phyloP scores from a whole-genome alignment of 1,139 yeast genomes.

The Candida sp. region DNA sequence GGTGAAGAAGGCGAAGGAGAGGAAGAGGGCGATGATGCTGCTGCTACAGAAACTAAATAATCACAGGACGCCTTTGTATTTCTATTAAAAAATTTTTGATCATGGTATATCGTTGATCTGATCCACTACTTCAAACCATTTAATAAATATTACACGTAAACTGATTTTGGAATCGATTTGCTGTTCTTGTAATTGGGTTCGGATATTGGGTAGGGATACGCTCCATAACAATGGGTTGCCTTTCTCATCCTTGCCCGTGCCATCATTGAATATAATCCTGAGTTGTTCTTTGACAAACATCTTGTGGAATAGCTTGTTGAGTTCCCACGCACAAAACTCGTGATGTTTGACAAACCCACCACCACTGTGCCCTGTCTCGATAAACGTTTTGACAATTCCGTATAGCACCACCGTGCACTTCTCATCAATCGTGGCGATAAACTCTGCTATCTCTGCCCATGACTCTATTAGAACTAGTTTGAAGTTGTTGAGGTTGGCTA shows the following conservation, averaged over 20 bases:
- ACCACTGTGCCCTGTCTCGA: slow-evolving; percentile 8
- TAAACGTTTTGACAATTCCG: slow-evolving; percentile 12
- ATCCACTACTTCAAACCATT: slow-evolving; percentile 11
- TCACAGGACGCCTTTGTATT: neutral
- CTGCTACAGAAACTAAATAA: slow-evolving; percentile 12
- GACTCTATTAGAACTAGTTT: slow-evolving; percentile 12
- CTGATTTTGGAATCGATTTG: neutral
- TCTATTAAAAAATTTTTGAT: neutral
- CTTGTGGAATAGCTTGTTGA: slow-evolving; percentile 12
- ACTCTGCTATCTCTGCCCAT: slow-evolving; percentile 13
- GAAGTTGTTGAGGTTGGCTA: slow-evolving; percentile 5
- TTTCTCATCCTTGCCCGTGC: slow-evolving; percentile 5
- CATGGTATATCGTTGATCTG: neutral
- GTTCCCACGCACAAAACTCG: slow-evolving; percentile 11
- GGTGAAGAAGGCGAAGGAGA: slow-evolving; percentile 35
- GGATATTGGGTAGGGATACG: slow-evolving; percentile 6
- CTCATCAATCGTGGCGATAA: slow-evolving; percentile 1
- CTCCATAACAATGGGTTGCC: slow-evolving; percentile 10
- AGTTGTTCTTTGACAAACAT: slow-evolving; percentile 6
- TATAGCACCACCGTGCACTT: slow-evolving; percentile 7
- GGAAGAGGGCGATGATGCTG: slow-evolving; percentile 27
- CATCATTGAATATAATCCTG: slow-evolving; percentile 10
- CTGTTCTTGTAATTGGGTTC: neutral
- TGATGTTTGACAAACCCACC: slow-evolving; percentile 3
- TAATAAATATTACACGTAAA: slow-evolving; percentile 10